Evolutionary conservation across 139 green algal genomes (phyloP).

Genomic region (Trebouxia sp.): DNA sequence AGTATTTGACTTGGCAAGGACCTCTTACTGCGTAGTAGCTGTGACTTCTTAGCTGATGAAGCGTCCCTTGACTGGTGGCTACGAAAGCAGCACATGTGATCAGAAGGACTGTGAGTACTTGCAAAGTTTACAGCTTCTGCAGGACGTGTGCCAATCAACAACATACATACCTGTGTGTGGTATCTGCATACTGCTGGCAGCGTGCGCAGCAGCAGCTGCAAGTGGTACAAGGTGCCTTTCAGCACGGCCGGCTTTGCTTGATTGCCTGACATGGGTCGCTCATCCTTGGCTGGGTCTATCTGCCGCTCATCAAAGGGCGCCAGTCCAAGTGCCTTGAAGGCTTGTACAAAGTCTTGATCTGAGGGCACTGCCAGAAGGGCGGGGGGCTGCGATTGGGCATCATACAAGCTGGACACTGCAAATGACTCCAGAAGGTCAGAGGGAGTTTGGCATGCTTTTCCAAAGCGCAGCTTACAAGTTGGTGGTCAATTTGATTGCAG

Average conservation of each 20-base stretch:
- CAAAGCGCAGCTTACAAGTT: too few species aligned
- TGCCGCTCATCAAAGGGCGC: too few species aligned
- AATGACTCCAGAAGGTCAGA: too few species aligned
- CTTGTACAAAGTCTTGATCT: constrained; percentile 7
- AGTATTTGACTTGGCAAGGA: too few species aligned
- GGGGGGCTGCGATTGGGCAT: neutral
- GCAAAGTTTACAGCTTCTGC: neutral
- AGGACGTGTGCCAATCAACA: neutral
- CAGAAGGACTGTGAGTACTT: neutral
- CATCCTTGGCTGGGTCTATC: too few species aligned
- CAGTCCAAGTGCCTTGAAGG: neutral
- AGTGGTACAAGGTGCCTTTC: constrained; percentile 4
- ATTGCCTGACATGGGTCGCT: too few species aligned
- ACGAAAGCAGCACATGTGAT: neutral
- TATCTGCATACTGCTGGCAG: neutral
- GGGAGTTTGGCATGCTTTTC: too few species aligned
- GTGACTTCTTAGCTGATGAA: too few species aligned
- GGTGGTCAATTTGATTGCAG: too few species aligned
- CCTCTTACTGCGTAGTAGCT: too few species aligned
- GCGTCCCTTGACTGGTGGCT: too few species aligned
- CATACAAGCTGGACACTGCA: neutral
- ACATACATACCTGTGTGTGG: neutral
- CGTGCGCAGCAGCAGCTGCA: constrained; percentile 17
- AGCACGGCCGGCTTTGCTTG: neutral
- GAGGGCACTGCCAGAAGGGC: neutral